phyloP scores from a whole-genome alignment of 2,329 filamentous ascomycete genomes.

The Colletotrichum cereale region DNA sequence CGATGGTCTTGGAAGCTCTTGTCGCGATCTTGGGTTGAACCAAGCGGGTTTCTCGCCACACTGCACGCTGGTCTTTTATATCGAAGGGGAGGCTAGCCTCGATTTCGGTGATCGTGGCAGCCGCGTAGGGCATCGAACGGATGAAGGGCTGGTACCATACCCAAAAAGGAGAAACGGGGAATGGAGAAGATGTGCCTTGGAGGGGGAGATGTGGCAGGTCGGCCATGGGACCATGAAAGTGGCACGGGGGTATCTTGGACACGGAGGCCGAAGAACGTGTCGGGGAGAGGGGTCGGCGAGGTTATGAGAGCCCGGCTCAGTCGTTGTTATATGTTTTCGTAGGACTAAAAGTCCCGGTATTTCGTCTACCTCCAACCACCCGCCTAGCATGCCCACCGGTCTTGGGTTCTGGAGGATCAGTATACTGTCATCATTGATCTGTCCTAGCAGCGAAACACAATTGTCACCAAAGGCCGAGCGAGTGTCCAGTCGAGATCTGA shows the following conservation, averaged over 20 bases:
- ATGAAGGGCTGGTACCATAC: conserved; percentile 65
- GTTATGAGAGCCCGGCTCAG: conserved; percentile 66
- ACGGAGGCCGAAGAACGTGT: conserved; percentile 65
- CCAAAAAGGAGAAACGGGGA: conserved; percentile 69
- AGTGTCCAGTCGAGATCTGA: background rate
- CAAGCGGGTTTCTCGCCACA: conserved; percentile 65
- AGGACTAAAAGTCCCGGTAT: background rate
- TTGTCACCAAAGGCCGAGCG: conserved; percentile 47
- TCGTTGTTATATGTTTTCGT: conserved; percentile 43
- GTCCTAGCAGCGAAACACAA: conserved; percentile 54
- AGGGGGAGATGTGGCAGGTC: conserved; percentile 53
- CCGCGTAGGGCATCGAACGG: conserved; percentile 56
- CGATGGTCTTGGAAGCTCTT: conserved; percentile 54
- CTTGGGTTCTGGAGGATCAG: conserved; percentile 59
- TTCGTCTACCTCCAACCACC: conserved; percentile 55
- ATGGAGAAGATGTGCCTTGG: conserved; percentile 61
- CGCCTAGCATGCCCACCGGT: conserved; percentile 54
- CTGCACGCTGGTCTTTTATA: conserved; percentile 56
- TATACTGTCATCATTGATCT: conserved; percentile 50
- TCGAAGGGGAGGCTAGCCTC: conserved; percentile 47
- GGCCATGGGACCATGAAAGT: conserved; percentile 61
- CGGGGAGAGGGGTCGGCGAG: conserved; percentile 60
- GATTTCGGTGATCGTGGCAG: conserved; percentile 52
- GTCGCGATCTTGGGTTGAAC: conserved; percentile 60
- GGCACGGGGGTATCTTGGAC: conserved; percentile 62